These are phyloP conservation scores for Ramularia endophylla DNA, from an alignment of 2,329 filamentous ascomycete species.

Conservation along the genomic window DNA sequence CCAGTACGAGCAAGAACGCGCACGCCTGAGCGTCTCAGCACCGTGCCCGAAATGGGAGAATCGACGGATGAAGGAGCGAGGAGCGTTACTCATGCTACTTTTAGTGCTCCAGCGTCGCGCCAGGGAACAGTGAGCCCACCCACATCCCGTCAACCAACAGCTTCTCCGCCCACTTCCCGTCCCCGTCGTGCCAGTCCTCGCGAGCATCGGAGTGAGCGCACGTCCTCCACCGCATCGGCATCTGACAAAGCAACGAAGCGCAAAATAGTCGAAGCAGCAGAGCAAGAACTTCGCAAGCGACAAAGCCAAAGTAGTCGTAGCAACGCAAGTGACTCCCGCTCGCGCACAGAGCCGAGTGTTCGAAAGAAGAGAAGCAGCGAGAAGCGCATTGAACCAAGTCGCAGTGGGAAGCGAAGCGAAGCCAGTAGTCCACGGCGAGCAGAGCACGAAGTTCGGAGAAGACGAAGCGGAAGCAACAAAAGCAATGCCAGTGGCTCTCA, in stretches of 20 bases:
- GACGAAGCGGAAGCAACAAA: conserved; percentile 1
- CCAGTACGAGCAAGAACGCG: conserved; percentile 12
- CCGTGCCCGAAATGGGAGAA: conserved; percentile 27
- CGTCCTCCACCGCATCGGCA: conserved; percentile 19
- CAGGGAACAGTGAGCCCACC: conserved; percentile 9
- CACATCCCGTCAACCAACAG: conserved; percentile 6
- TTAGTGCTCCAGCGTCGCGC: conserved; percentile 1
- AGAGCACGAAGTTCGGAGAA: too few species aligned
- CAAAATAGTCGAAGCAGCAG: conserved; percentile 26
- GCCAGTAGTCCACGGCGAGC: background rate
- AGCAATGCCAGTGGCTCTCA: conserved; percentile 7
- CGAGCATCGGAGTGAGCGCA: conserved; percentile 9
- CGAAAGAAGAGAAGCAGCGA: conserved; percentile 1
- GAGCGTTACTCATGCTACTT: conserved; percentile 10
- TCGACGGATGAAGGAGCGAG: conserved; percentile 14
- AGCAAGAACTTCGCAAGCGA: conserved; percentile 19
- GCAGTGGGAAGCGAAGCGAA: background rate
- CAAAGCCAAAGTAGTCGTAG: conserved; percentile 16
- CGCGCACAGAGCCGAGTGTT: background rate
- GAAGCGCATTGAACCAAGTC: background rate
- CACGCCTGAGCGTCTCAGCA: conserved; percentile 28
- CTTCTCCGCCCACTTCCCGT: conserved; percentile 21
- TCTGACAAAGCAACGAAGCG: conserved; percentile 32
- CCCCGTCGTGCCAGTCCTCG: conserved; percentile 19
- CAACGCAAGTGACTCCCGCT: conserved; percentile 1